Percentiles rank a stretch among this genome's conserved stretches.
phyloP scores from a whole-genome alignment of 768 basidiomycete genomes.

The Mycena maculata region DNA sequence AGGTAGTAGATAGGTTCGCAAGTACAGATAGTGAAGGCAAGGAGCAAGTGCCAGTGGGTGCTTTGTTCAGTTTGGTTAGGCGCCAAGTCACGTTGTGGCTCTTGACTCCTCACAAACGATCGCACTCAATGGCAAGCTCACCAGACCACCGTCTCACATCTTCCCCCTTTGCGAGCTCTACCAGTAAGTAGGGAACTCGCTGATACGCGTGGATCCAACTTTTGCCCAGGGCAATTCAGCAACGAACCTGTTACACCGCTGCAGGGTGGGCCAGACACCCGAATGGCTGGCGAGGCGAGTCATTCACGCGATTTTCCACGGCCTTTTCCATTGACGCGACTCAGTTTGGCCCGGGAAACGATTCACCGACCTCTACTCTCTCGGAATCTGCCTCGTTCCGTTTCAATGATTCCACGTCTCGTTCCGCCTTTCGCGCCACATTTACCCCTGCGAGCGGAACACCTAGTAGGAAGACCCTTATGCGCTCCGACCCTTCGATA shows the following conservation, averaged over 20 bases:
- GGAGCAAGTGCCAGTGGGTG: conserved; percentile 25
- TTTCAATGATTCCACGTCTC: conserved; percentile 42
- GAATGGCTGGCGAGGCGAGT: conserved; percentile 35
- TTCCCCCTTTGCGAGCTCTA: conserved; percentile 37
- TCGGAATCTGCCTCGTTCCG: conserved; percentile 45
- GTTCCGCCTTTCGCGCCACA: conserved; percentile 45
- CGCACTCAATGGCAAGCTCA: conserved; percentile 24
- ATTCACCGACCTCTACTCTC: conserved; percentile 48
- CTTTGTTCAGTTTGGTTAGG: conserved; percentile 20
- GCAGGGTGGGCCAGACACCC: conserved; percentile 13
- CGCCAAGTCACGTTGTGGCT: conserved; percentile 16
- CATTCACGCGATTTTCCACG: conserved; percentile 10
- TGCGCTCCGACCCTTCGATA: conserved; percentile 75
- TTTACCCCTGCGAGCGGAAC: conserved; percentile 42
- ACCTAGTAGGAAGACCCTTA: conserved; percentile 51
- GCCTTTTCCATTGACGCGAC: background rate
- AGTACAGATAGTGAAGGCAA: background rate
- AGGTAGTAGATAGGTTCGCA: conserved; percentile 2
- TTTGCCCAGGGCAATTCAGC: conserved; percentile 25
- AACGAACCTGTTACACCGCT: conserved; percentile 22
- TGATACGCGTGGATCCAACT: conserved; percentile 7
- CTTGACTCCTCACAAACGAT: conserved; percentile 42
- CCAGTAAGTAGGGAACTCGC: conserved; percentile 7
- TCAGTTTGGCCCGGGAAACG: conserved; percentile 28
- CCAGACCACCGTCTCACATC: conserved; percentile 31